A percentile compares a stretch with the other conserved stretches of the same genome.
Evolutionary conservation across 805 yeast genomes (phyloP).

Genomic region (Scheffersomyces amazonensis): DNA sequence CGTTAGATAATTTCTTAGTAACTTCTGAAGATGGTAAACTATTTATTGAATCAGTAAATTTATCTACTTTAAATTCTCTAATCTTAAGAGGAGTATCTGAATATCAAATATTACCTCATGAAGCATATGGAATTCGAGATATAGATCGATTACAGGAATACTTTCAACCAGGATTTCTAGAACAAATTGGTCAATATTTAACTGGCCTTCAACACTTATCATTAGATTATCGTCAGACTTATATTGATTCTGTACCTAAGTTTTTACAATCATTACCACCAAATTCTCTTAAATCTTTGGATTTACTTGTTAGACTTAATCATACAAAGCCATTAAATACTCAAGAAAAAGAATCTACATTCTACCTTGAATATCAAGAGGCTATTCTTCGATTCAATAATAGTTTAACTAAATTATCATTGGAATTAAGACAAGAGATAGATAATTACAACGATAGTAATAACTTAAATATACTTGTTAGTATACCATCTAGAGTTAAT

Average conservation of each 20-base stretch:
- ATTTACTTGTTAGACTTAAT: constrained; percentile 40
- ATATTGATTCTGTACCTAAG: constrained; percentile 37
- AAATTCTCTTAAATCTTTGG: constrained; percentile 28
- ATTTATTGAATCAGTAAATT: constrained; percentile 14
- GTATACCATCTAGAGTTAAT: not conserved
- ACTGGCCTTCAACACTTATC: constrained; percentile 21
- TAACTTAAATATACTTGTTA: constrained; percentile 1
- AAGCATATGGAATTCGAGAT: not conserved
- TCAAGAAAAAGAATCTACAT: constrained; percentile 7
- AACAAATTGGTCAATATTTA: constrained; percentile 20
- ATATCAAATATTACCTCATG: constrained; percentile 15
- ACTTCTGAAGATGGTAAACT: constrained; percentile 17
- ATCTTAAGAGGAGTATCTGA: constrained; percentile 36
- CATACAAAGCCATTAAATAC: constrained; percentile 16
- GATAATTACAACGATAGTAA: constrained; percentile 2
- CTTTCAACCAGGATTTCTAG: constrained; percentile 15
- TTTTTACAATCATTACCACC: constrained; percentile 23
- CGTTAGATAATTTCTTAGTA: constrained; percentile 22
- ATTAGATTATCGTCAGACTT: constrained; percentile 41
- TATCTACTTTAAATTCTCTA: constrained; percentile 21
- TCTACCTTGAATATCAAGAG: constrained; percentile 13
- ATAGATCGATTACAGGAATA: not conserved
- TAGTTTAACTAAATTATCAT: constrained; percentile 29
- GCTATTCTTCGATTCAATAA: constrained; percentile 11
- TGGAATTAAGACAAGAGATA: constrained; percentile 39